Conservation (phyloP, 805 yeast genomes). For the Teunomyces tritomae region DNA sequence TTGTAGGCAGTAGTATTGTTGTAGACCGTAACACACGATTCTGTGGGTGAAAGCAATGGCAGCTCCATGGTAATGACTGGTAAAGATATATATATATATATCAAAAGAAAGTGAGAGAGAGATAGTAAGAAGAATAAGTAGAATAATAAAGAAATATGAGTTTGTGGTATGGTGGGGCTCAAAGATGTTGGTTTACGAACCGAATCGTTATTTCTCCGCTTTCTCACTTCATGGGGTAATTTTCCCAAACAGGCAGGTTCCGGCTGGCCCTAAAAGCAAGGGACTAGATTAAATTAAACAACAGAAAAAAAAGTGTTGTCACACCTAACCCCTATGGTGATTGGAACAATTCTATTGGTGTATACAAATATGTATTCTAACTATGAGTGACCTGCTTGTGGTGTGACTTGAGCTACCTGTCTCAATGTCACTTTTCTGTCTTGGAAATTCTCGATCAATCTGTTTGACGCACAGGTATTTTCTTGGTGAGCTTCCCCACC, state of each 20-base stretch:
- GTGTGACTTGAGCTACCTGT: not conserved
- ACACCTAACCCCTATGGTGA: no score
- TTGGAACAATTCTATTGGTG: not conserved
- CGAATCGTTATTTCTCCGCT: not conserved
- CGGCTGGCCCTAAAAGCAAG: no score
- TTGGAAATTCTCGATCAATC: no score
- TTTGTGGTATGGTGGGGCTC: no score
- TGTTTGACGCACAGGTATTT: no score
- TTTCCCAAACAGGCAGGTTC: not conserved
- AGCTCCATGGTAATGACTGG: not conserved
- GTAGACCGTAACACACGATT: constrained; percentile 16
- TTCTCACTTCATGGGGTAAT: not conserved
- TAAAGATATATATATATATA: no score
- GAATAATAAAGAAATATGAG: no score
- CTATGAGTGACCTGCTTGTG: not conserved
- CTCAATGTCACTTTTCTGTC: not conserved
- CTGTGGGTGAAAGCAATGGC: constrained; percentile 16
- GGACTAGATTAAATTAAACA: not conserved
- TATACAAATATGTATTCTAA: not conserved
- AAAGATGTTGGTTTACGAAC: no score
- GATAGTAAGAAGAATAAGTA: no score
- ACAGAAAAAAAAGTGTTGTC: not conserved
- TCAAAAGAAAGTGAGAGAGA: no score
- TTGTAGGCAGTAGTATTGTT: constrained; percentile 7
- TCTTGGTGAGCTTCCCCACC: not conserved